A percentile compares a stretch with the other conserved stretches of the same genome.
Evolutionary conservation across 176 grass and related monocot genomes (phyloP).

Genomic region (Alloteropsis semialata): DNA sequence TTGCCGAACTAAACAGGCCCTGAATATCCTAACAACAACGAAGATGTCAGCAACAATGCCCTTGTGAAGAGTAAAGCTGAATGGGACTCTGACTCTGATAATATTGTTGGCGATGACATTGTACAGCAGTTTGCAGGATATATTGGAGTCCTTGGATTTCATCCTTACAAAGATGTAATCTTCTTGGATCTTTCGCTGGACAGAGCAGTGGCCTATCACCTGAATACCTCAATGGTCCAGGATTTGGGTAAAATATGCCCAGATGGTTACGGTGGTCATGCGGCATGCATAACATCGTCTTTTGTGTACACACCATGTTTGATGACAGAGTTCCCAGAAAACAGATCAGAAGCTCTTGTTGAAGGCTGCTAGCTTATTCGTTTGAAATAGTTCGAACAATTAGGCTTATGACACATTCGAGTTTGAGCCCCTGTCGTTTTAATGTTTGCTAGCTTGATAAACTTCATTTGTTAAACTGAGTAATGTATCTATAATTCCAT

Average conservation of each 20-base stretch:
- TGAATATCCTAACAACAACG: not conserved
- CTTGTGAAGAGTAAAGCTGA: not conserved
- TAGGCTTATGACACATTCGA: not conserved
- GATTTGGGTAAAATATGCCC: not conserved
- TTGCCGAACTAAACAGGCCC: too few species aligned
- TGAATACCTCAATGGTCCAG: not conserved
- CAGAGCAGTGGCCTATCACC: not conserved
- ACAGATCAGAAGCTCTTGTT: not conserved
- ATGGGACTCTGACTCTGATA: not conserved
- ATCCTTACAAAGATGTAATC: not conserved
- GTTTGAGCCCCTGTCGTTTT: not conserved
- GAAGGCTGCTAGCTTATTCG: not conserved
- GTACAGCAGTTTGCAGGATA: not conserved
- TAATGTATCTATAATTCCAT: too few species aligned
- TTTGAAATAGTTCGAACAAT: not conserved
- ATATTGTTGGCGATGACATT: not conserved
- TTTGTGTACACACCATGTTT: slow-evolving; percentile 2
- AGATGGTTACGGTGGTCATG: not conserved
- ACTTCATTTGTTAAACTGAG: too few species aligned
- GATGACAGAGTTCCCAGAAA: not conserved
- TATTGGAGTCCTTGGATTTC: not conserved
- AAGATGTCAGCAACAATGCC: not conserved
- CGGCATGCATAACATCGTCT: not conserved
- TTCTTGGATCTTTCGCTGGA: not conserved
- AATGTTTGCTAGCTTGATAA: too few species aligned